Evolutionary conservation across 352 stramenopile species (phyloP).

Genomic region (Pythium vanterpoolii): DNA sequence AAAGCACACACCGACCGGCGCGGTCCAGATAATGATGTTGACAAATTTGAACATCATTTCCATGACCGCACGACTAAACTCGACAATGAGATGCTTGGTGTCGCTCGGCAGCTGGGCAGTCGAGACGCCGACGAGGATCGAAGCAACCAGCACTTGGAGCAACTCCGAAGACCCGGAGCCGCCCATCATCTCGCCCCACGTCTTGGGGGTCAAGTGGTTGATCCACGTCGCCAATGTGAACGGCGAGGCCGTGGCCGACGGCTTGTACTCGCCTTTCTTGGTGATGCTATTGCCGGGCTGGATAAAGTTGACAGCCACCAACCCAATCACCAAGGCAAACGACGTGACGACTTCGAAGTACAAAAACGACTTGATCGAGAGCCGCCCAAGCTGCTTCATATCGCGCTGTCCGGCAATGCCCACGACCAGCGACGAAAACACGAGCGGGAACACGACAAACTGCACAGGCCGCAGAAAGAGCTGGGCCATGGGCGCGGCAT

Average conservation of each 20-base stretch:
- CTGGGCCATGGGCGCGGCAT: constrained; percentile 52
- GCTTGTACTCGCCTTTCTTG: constrained; percentile 34
- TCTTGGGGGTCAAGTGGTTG: constrained; percentile 14
- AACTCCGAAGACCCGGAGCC: constrained; percentile 43
- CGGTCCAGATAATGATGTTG: constrained; percentile 66
- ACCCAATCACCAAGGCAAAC: constrained; percentile 42
- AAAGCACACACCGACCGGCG: constrained; percentile 57
- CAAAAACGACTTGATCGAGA: constrained; percentile 47
- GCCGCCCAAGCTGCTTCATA: constrained; percentile 55
- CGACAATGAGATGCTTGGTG: constrained; percentile 17
- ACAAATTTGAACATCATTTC: constrained; percentile 78
- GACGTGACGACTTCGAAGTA: constrained; percentile 27
- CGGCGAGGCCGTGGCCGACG: constrained; percentile 16
- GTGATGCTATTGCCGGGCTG: constrained; percentile 43
- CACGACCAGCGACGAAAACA: constrained; percentile 59
- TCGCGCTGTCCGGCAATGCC: constrained; percentile 58
- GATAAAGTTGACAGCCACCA: constrained; percentile 49
- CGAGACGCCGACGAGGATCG: constrained; percentile 40
- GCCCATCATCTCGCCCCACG: constrained; percentile 14
- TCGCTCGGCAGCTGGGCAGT: constrained; percentile 33
- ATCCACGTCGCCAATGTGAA: constrained; percentile 47
- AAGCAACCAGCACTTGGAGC: constrained; percentile 50
- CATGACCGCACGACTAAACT: constrained; percentile 38
- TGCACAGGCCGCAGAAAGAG: constrained; percentile 60
- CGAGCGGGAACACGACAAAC: constrained; percentile 24